Evolutionary conservation across 2,329 filamentous ascomycete species (phyloP).

Genomic region (Fusarium sp.): DNA sequence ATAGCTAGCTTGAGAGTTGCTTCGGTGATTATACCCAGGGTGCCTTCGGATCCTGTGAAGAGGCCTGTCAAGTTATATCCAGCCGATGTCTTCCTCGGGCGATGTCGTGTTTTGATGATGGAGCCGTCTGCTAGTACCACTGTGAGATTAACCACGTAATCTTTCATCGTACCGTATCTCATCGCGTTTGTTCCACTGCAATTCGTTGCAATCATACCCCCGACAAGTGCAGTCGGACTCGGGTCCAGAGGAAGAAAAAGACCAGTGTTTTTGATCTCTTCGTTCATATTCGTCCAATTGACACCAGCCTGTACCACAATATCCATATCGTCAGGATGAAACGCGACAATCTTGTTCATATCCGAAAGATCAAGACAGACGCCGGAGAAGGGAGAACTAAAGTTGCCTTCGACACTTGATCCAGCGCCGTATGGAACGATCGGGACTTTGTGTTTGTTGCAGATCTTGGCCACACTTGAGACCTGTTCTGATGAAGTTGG

Average conservation of each 20-base stretch:
- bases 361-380: slow-evolving; percentile 78
- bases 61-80: slow-evolving; percentile 80
- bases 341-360: slow-evolving; percentile 76
- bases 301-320: slow-evolving; percentile 79
- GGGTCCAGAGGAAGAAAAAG: slow-evolving; percentile 81
- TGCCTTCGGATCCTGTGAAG: slow-evolving; percentile 80
- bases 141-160: slow-evolving; percentile 80
- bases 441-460: slow-evolving; percentile 74
- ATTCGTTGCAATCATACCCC: slow-evolving; percentile 77
- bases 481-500: slow-evolving; percentile 77
- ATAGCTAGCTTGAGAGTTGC: slow-evolving; percentile 77
- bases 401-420: slow-evolving; percentile 80
- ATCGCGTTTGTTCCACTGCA: slow-evolving; percentile 75
- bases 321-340: slow-evolving; percentile 80
- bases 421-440: slow-evolving; percentile 85
- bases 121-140: slow-evolving; percentile 79
- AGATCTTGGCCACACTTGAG: slow-evolving; percentile 73
- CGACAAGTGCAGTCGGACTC: slow-evolving; percentile 71
- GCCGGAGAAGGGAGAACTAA: slow-evolving; percentile 76
- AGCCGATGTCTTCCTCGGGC: slow-evolving; percentile 78
- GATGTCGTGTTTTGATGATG: slow-evolving; percentile 75
- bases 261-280: slow-evolving; percentile 72
- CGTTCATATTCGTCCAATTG: slow-evolving; percentile 78
- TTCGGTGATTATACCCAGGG: slow-evolving; percentile 79
- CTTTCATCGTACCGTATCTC: slow-evolving; percentile 82